phyloP scores from a whole-genome alignment of 2,329 filamentous ascomycete species.

The Aspergillus carbonarius region DNA sequence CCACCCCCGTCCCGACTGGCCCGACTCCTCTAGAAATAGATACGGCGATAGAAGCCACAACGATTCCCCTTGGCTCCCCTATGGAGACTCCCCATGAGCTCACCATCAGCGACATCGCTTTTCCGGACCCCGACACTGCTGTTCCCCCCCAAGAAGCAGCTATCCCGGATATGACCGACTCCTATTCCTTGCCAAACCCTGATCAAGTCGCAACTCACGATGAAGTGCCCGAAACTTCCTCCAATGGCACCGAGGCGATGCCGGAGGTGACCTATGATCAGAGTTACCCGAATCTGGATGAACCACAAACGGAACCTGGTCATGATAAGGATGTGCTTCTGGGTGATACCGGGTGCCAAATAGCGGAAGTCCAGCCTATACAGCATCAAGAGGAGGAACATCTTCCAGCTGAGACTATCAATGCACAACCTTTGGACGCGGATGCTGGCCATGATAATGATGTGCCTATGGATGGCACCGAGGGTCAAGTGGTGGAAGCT shows the following conservation, averaged over 20 bases:
- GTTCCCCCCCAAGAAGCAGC: constrained; percentile 14
- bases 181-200: background rate
- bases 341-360: background rate
- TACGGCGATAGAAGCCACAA: constrained; percentile 4
- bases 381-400: background rate
- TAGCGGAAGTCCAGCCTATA: background rate
- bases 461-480: background rate
- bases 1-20: constrained; percentile 14
- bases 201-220: background rate
- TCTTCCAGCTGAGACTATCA: background rate
- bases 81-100: constrained; percentile 1
- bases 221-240: background rate
- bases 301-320: background rate
- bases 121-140: background rate
- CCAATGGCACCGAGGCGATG: background rate
- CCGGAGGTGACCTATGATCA: background rate
- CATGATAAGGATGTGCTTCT: background rate
- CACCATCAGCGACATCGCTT: background rate
- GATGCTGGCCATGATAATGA: background rate
- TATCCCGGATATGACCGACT: constrained; percentile 7
- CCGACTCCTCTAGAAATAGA: constrained; percentile 14
- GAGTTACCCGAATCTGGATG: background rate
- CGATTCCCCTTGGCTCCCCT: constrained; percentile 2
- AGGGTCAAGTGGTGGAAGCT: background rate
- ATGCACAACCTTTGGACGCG: background rate